phyloP scores from a whole-genome alignment of 1,284 basidiomycete genomes.

The Xerocomus alliaceus region DNA sequence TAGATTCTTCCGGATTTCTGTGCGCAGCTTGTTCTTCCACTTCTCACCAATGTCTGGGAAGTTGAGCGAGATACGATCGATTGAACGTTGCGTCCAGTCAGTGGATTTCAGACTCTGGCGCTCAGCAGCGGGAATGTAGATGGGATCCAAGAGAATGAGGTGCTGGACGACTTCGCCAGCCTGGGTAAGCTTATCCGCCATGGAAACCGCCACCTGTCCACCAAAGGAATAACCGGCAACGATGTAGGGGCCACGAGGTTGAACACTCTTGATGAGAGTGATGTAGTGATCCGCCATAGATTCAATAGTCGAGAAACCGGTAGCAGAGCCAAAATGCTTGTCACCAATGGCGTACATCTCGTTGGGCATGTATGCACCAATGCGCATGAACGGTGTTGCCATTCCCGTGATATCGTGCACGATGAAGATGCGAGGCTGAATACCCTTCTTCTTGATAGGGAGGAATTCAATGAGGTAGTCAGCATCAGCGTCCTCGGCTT shows the following conservation, averaged over 20 bases:
- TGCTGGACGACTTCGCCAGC: conserved; percentile 34
- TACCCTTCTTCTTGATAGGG: conserved; percentile 41
- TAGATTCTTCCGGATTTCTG: conserved; percentile 38
- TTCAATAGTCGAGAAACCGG: conserved; percentile 36
- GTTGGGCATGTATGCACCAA: conserved; percentile 41
- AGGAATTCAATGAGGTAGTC: conserved; percentile 39
- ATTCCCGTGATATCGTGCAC: conserved; percentile 42
- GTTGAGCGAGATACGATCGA: conserved; percentile 40
- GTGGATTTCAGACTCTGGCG: conserved; percentile 39
- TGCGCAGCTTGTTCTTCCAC: conserved; percentile 37
- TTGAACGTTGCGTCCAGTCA: conserved; percentile 37
- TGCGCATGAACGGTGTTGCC: conserved; percentile 41
- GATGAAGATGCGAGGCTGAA: conserved; percentile 34
- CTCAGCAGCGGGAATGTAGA: conserved; percentile 36
- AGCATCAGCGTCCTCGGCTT: conserved; percentile 36
- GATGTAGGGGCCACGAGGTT: conserved; percentile 36
- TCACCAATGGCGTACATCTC: conserved; percentile 44
- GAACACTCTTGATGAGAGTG: conserved; percentile 32
- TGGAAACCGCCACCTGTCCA: conserved; percentile 37
- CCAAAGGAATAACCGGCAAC: conserved; percentile 38
- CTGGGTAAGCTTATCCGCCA: conserved; percentile 31
- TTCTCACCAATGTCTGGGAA: conserved; percentile 41
- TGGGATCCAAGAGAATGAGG: conserved; percentile 37
- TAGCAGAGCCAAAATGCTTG: conserved; percentile 38
- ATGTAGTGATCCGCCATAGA: conserved; percentile 42